A percentile compares a stretch with the other conserved stretches of the same genome.
Evolutionary conservation across 78 protist genomes (phyloP).

Genomic region (Chrysochromulina parva): DNA sequence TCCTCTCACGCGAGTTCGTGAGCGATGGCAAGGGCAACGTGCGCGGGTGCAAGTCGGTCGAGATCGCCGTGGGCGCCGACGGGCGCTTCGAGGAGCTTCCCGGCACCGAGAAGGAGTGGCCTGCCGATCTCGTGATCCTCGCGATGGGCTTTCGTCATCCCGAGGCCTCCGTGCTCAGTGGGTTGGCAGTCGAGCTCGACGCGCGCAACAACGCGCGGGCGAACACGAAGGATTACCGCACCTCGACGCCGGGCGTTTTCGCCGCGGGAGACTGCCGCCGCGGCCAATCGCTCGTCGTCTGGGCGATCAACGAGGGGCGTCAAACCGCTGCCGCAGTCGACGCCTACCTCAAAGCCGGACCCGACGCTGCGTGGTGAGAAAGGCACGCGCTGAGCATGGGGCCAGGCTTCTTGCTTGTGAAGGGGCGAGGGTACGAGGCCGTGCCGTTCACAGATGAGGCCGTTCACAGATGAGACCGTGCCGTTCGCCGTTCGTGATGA

Average conservation of each 20-base stretch:
- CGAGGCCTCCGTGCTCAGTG: background rate
- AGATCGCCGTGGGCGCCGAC: conserved; percentile 48
- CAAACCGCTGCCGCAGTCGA: conserved; percentile 48
- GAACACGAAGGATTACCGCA: conserved; percentile 18
- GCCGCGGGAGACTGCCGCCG: conserved; percentile 82
- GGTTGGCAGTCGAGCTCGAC: background rate
- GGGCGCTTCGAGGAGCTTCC: conserved; percentile 20
- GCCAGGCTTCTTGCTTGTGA: too few species aligned
- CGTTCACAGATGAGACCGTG: too few species aligned
- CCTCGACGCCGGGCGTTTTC: conserved; percentile 30
- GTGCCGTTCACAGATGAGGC: too few species aligned
- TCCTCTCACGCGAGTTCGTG: conserved; percentile 61
- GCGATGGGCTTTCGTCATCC: conserved; percentile 78
- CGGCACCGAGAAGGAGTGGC: conserved; percentile 20
- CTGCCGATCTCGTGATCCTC: conserved; percentile 70
- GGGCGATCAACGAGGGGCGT: conserved; percentile 91
- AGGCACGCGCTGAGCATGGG: too few species aligned
- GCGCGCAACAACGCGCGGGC: conserved; percentile 1
- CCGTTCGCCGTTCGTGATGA: too few species aligned
- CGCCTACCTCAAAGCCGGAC: too few species aligned
- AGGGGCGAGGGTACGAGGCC: too few species aligned
- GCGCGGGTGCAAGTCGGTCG: conserved; percentile 58
- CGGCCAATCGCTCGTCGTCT: conserved; percentile 84
- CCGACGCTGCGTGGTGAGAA: too few species aligned
- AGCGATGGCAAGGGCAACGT: conserved; percentile 56